Evolutionary conservation across 345 rosid species (phyloP).

Genomic region (Gossypium herbaceum): DNA sequence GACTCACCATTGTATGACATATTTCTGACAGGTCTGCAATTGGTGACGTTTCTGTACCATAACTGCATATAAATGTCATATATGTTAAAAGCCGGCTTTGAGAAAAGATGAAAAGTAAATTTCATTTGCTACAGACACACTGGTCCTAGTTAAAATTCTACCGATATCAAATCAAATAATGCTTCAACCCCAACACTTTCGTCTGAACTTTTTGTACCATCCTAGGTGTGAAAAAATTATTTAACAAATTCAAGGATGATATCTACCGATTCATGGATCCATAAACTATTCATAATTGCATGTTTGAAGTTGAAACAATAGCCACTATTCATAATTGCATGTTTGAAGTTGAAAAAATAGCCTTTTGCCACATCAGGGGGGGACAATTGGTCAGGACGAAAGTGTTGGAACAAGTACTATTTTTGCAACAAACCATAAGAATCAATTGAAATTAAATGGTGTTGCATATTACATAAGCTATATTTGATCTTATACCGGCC

Average conservation of each 20-base stretch:
- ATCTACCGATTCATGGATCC: not conserved
- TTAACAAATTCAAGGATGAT: not conserved
- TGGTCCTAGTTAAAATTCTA: not conserved
- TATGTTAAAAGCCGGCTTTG: slow-evolving; percentile 1
- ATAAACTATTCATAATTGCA: not conserved
- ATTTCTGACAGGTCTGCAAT: slow-evolving; percentile 71
- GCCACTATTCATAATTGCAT: not conserved
- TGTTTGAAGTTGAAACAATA: not conserved
- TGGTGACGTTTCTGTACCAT: slow-evolving; percentile 73
- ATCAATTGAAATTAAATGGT: not conserved
- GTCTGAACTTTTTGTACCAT: not conserved
- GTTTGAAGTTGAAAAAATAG: not conserved
- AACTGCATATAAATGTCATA: slow-evolving; percentile 44
- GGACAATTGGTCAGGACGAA: not conserved
- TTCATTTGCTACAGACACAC: not conserved
- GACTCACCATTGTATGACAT: slow-evolving; percentile 70
- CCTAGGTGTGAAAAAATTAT: not conserved
- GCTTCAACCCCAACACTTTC: not conserved
- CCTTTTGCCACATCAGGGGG: not conserved
- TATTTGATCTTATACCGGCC: no score
- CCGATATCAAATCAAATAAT: not conserved
- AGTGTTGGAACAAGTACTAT: not conserved
- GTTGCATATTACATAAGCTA: no score
- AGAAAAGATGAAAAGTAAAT: not conserved
- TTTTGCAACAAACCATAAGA: not conserved